These are phyloP conservation scores for Pleurotus tuber-regium DNA, from an alignment of 768 basidiomycete species.

Conservation along the genomic window DNA sequence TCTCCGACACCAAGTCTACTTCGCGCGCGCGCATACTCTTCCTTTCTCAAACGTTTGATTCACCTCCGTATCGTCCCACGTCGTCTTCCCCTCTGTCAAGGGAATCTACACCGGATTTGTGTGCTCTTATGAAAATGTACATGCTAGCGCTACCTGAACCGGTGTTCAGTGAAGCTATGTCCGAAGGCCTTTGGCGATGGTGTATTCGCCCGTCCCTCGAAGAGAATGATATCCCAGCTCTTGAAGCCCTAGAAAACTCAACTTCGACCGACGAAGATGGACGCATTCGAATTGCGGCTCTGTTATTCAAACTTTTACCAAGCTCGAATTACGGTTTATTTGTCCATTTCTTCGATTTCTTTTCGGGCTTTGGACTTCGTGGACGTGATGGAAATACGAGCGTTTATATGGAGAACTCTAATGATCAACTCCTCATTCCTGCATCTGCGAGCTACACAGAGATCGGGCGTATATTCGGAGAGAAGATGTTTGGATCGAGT, in stretches of 20 bases:
- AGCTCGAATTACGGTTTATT: constrained; percentile 39
- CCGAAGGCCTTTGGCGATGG: constrained; percentile 35
- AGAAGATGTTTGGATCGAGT: constrained; percentile 1
- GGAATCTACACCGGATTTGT: constrained; percentile 38
- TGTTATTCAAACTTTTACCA: constrained; percentile 41
- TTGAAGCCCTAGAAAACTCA: constrained; percentile 11
- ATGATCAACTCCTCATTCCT: too few species aligned
- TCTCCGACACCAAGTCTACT: not conserved
- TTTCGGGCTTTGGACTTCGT: constrained; percentile 12
- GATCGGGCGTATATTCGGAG: constrained; percentile 1
- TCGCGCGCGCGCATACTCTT: not conserved
- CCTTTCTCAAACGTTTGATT: not conserved
- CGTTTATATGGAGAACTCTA: too few species aligned
- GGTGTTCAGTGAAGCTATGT: constrained; percentile 29
- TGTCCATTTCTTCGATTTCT: constrained; percentile 44
- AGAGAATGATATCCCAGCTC: not conserved
- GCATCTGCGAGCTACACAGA: constrained; percentile 5
- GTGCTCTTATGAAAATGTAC: constrained; percentile 38
- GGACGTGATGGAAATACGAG: not conserved
- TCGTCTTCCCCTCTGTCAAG: constrained; percentile 10
- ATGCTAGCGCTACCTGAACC: constrained; percentile 40
- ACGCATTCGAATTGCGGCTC: constrained; percentile 28
- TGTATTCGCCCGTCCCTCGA: constrained; percentile 25
- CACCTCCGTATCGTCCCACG: not conserved
- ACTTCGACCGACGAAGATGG: constrained; percentile 9